A percentile compares a stretch with the other conserved stretches of the same genome.
Evolutionary conservation across 2,329 filamentous ascomycete species (phyloP).

Genomic region (Penicillium expansum): DNA sequence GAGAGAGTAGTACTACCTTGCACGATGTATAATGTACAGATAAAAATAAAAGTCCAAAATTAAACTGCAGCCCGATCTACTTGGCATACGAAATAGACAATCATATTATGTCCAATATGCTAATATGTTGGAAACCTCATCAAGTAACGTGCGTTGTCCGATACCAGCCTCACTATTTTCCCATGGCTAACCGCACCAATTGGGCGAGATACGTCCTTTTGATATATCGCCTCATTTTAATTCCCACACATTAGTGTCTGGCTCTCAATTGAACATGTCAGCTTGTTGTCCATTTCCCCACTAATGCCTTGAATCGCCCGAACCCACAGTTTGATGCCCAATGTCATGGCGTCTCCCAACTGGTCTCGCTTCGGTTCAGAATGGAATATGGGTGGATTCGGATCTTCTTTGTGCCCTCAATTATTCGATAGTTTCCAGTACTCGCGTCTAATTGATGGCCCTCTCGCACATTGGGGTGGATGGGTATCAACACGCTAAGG

Average conservation of each 20-base stretch:
- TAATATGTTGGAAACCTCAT: neutral
- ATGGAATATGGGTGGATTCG: constrained; percentile 21
- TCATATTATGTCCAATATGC: constrained; percentile 2
- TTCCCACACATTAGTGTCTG: constrained; percentile 5
- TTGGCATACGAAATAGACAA: neutral
- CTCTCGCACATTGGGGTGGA: constrained; percentile 16
- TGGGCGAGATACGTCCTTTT: neutral
- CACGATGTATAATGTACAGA: neutral
- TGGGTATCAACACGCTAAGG: constrained; percentile 28
- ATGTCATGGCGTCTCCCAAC: constrained; percentile 24
- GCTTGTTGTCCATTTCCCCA: constrained; percentile 12
- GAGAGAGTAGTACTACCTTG: neutral
- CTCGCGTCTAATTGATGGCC: constrained; percentile 8
- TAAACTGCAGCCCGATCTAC: neutral
- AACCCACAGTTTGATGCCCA: constrained; percentile 26
- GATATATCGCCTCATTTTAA: neutral
- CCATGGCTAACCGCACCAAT: neutral
- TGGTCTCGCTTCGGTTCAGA: constrained; percentile 22
- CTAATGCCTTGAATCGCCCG: constrained; percentile 16
- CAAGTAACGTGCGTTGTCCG: constrained; percentile 3
- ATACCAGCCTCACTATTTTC: constrained; percentile 13
- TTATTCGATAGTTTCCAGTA: neutral
- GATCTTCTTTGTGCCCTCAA: constrained; percentile 8
- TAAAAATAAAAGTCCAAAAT: neutral
- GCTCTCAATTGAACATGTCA: constrained; percentile 24